Evolutionary conservation across 176 grass and related monocot genomes (phyloP).

Genomic region (Oryza nivara): DNA sequence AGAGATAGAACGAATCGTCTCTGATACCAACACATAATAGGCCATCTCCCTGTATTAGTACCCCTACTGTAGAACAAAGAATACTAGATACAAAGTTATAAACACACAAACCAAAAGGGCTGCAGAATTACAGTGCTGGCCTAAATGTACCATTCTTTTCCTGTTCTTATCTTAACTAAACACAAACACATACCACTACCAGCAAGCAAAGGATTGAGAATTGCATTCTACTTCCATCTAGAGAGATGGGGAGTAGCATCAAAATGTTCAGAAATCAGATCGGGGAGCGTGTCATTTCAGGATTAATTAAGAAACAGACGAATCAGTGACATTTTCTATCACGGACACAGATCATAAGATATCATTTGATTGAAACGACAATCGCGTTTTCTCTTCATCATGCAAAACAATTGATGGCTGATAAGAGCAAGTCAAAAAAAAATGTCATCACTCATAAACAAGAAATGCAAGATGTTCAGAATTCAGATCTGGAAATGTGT

Average conservation of each 20-base stretch:
- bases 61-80: neutral
- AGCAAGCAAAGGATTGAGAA: neutral
- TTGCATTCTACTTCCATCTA: neutral
- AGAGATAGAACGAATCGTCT: conserved; percentile 61
- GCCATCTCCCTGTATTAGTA: neutral
- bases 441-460: too few relatives aligned
- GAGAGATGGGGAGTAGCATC: neutral
- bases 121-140: conserved; percentile 11
- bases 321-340: neutral
- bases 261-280: neutral
- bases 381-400: neutral
- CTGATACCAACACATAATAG: conserved; percentile 44
- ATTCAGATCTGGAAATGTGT: too few relatives aligned
- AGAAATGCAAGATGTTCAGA: neutral
- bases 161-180: neutral
- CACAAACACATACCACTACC: neutral
- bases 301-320: neutral
- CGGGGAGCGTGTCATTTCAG: neutral
- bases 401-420: neutral
- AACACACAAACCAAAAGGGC: conserved; percentile 14
- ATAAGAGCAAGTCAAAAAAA: too few relatives aligned
- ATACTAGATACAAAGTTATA: conserved; percentile 50
- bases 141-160: conserved; percentile 47
- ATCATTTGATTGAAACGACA: too few relatives aligned
- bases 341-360: neutral